Evolutionary conservation across 352 stramenopile genomes (phyloP).

Genomic region (Lagenidium giganteum): DNA sequence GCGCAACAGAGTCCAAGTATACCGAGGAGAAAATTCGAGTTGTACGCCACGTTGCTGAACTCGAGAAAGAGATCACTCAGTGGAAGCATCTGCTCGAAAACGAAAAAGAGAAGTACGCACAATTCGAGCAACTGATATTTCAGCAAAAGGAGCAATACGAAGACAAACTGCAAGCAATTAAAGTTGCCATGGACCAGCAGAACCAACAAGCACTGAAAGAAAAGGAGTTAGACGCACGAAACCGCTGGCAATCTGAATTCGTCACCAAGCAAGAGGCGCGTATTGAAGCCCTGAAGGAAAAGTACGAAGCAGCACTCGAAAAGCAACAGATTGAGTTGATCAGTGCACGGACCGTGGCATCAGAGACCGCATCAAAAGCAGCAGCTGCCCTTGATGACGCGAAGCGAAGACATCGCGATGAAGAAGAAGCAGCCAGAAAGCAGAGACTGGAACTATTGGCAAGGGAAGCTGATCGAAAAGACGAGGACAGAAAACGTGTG

Average conservation of each 20-base stretch:
- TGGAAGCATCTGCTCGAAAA: slow-evolving; percentile 40
- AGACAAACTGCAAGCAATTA: slow-evolving; percentile 33
- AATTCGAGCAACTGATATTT: too few relatives aligned
- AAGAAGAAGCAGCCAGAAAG: slow-evolving; percentile 29
- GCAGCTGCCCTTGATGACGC: slow-evolving; percentile 41
- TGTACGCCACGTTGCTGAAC: slow-evolving; percentile 25
- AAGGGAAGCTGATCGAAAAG: slow-evolving; percentile 24
- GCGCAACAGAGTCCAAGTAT: slow-evolving; percentile 22
- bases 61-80: slow-evolving; percentile 55
- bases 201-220: slow-evolving; percentile 45
- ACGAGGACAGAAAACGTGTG: slow-evolving; percentile 12
- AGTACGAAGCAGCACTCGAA: slow-evolving; percentile 63
- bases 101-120: slow-evolving; percentile 38
- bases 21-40: slow-evolving; percentile 36
- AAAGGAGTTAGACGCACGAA: slow-evolving; percentile 51
- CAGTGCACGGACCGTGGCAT: slow-evolving; percentile 34
- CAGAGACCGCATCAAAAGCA: slow-evolving; percentile 41
- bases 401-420: slow-evolving; percentile 31
- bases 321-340: slow-evolving; percentile 51
- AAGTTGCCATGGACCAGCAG: slow-evolving; percentile 41
- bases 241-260: slow-evolving; percentile 68
- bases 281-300: slow-evolving; percentile 59
- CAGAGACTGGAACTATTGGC: slow-evolving; percentile 20
- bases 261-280: slow-evolving; percentile 60
- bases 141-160: slow-evolving; percentile 55